Base-by-base conservation (phyloP, 257 asterid genomes). In the Plectranthus barbatus region DNA sequence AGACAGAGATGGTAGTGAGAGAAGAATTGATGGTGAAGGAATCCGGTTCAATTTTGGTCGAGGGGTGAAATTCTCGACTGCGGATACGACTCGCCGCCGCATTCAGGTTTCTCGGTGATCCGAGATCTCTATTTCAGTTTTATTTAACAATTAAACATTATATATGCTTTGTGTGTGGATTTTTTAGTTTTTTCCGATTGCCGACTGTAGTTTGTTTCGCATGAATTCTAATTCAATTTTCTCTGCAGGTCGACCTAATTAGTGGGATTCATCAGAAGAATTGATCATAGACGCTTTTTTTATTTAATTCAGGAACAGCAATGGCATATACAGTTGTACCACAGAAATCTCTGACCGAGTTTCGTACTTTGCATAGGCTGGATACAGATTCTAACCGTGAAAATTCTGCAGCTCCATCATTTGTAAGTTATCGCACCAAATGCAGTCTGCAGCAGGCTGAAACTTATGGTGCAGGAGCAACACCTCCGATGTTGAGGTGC, bases 261-360 rank as follows among this genome's bases (percentile, higher is more conserved):
- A 52, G 60, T 29, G 34, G 36, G 15, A 20, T 49, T 37, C 37
- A 7, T 31, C 68, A 12, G 72, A 37, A 70, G 14, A 56, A 39
- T 56, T 39, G 15, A 40, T 24, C 24, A 14, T 47, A 7, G 50
- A 60, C 31, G 23, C 9, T 53, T 24, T 41, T 64, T 8, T 55
- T 33, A 3, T 48, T 60, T 15, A 69, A 36, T 39, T 47, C 41
- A 37, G 66, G 49, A 71, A 44, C 67, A 66, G 26, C 21, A 61
- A 87, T 84, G 88, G 77, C 78, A 23, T 62, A 61, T 63, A 45
- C 74, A 56, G 66, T 67, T 19, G 60, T 71, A 13, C 83, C 86
- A 15, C 86, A 74, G 3, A 77, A 77, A 53, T 54, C 77, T 21
- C 49, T 72, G 73, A 31, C 64, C 54, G 85, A 77, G 74, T 74